These are phyloP conservation scores for Tolypocladium endophyticum DNA, from an alignment of 2,329 filamentous ascomycete species.

Conservation along the genomic window DNA sequence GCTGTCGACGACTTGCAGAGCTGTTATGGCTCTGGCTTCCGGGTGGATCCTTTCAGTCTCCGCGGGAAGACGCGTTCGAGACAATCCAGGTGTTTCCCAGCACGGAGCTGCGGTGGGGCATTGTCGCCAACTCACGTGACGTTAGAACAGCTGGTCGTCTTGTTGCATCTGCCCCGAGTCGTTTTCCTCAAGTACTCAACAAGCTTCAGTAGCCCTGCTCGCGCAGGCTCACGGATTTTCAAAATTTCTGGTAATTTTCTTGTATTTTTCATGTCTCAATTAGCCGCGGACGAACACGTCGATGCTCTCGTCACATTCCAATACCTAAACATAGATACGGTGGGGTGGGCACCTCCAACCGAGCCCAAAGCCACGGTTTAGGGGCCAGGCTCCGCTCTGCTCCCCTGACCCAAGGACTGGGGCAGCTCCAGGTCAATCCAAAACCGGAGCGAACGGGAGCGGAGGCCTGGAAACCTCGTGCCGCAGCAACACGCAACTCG, in stretches of 20 bases:
- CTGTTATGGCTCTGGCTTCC: not conserved
- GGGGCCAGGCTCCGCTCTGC: not conserved
- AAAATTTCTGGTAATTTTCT: not conserved
- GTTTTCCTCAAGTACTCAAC: too few species aligned
- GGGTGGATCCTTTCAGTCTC: not conserved
- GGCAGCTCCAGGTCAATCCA: not conserved
- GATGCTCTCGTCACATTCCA: not conserved
- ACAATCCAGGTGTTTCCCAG: not conserved
- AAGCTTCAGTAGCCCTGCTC: not conserved
- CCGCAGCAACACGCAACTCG: not conserved
- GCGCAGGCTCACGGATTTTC: not conserved
- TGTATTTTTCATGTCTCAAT: not conserved
- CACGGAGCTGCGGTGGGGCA: not conserved
- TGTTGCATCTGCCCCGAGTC: not conserved
- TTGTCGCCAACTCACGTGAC: not conserved
- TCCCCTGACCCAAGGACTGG: conserved; percentile 2
- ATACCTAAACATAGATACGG: not conserved
- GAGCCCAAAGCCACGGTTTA: not conserved
- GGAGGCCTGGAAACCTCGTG: not conserved
- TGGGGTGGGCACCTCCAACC: not conserved
- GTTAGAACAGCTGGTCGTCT: not conserved
- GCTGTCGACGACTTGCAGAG: not conserved
- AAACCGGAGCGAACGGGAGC: not conserved
- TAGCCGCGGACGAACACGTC: not conserved
- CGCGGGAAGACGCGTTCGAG: not conserved